phyloP scores from a whole-genome alignment of 768 basidiomycete genomes.

The Mycena belliarum region DNA sequence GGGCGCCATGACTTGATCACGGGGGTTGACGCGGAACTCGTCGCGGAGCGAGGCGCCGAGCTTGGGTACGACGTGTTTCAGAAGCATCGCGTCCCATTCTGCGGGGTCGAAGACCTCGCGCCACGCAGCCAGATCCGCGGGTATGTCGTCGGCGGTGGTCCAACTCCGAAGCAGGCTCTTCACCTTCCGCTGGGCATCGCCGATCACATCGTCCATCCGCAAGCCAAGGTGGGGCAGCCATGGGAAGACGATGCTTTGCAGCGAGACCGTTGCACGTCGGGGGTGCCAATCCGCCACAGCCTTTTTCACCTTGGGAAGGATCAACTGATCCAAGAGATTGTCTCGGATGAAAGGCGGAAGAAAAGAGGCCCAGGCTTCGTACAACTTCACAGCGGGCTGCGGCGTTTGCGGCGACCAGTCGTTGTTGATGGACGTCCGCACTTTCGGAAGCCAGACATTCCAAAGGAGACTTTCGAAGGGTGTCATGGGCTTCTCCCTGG shows the following conservation, averaged over 20 bases:
- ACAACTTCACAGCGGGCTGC: constrained; percentile 74
- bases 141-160: constrained; percentile 70
- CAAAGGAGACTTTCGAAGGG: constrained; percentile 93
- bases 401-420: constrained; percentile 83
- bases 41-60: constrained; percentile 80
- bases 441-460: constrained; percentile 93
- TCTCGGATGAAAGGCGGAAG: constrained; percentile 90
- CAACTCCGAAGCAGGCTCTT: constrained; percentile 77
- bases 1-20: constrained; percentile 84
- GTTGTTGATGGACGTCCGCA: constrained; percentile 93
- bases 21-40: constrained; percentile 88
- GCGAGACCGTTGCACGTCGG: constrained; percentile 53
- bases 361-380: constrained; percentile 86
- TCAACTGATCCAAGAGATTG: constrained; percentile 93
- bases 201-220: constrained; percentile 81
- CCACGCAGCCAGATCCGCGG: constrained; percentile 79
- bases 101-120: constrained; percentile 76
- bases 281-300: constrained; percentile 84
- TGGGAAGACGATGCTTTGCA: constrained; percentile 88
- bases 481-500: constrained; percentile 76
- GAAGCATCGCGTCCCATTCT: constrained; percentile 90
- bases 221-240: constrained; percentile 91
- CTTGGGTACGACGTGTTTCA: constrained; percentile 92
- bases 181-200: constrained; percentile 84
- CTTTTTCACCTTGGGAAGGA: constrained; percentile 88